Percentiles rank a stretch among this genome's conserved stretches.
Evolutionary conservation across 306 rosid genomes (phyloP).

Genomic region (Quercus wislizeni): DNA sequence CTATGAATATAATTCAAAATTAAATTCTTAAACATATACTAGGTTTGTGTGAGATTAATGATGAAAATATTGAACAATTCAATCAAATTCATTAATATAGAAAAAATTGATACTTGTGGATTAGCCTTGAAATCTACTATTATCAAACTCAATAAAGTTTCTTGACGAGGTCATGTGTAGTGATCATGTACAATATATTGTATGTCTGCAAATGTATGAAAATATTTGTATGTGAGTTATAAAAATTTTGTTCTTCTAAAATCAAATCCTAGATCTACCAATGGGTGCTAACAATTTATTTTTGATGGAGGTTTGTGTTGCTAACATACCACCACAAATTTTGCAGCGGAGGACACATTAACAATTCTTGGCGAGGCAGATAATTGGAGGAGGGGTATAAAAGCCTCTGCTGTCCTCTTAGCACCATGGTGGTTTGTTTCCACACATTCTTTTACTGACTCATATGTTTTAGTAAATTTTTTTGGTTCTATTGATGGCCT

Average conservation of each 20-base stretch:
- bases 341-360: slow-evolving; percentile 33
- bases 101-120: too few species aligned
- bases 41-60: too few species aligned
- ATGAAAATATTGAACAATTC: too few species aligned
- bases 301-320: not conserved
- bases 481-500: not conserved
- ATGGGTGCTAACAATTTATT: not conserved
- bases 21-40: too few species aligned
- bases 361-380: slow-evolving; percentile 64
- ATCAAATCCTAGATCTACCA: too few species aligned
- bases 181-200: too few species aligned
- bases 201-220: too few species aligned
- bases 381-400: slow-evolving; percentile 50
- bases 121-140: not conserved
- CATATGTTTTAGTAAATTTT: slow-evolving; percentile 13
- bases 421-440: slow-evolving; percentile 54
- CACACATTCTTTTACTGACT: slow-evolving; percentile 32
- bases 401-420: slow-evolving; percentile 34
- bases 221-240: too few species aligned
- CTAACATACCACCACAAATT: slow-evolving; percentile 24
- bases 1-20: not conserved
- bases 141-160: not conserved
- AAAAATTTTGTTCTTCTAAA: too few species aligned
- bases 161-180: not conserved
- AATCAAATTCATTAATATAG: too few species aligned